A percentile compares a stretch with the other conserved stretches of the same genome.
These are phyloP conservation scores for Isoetes taiwanensis DNA, from an alignment of 75 land plant genomes.

Conservation along the genomic window DNA sequence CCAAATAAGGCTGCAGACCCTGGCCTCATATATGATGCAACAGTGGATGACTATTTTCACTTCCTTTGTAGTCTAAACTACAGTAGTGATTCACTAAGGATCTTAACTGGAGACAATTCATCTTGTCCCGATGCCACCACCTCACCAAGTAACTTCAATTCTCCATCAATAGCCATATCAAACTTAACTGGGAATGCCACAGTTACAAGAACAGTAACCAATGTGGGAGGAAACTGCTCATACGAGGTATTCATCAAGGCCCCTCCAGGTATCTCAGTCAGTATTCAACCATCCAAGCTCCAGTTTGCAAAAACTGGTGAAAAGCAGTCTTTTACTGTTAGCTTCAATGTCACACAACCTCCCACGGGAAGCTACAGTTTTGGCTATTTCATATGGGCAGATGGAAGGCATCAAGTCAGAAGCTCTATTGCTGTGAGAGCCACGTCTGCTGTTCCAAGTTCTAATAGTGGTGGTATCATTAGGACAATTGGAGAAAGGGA, in stretches of 20 bases:
- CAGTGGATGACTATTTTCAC: constrained; percentile 17
- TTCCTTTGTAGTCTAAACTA: constrained; percentile 55
- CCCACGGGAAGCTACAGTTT: constrained; percentile 32
- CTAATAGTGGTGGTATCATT: too few species aligned
- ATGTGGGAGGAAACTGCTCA: constrained; percentile 47
- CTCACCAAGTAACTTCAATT: constrained; percentile 40
- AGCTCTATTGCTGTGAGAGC: constrained; percentile 57
- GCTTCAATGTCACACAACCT: constrained; percentile 13
- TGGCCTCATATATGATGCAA: not conserved
- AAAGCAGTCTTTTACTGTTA: constrained; percentile 36
- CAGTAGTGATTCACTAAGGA: constrained; percentile 11
- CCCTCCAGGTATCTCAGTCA: constrained; percentile 47
- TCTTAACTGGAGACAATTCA: constrained; percentile 23
- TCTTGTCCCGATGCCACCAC: constrained; percentile 20
- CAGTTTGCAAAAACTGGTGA: constrained; percentile 32
- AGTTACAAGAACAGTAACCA: constrained; percentile 55
- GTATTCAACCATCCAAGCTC: constrained; percentile 38
- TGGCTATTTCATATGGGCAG: constrained; percentile 59
- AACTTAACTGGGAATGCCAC: constrained; percentile 26
- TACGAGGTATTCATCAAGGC: constrained; percentile 36
- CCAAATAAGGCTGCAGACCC: not conserved
- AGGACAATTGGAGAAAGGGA: too few species aligned
- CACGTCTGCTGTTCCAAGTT: too few species aligned
- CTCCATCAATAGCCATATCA: constrained; percentile 58
- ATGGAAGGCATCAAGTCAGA: constrained; percentile 20